A percentile compares a stretch with the other conserved stretches of the same genome.
phyloP scores from a whole-genome alignment of 1,284 basidiomycete species.

The Trichosporon asahii region DNA sequence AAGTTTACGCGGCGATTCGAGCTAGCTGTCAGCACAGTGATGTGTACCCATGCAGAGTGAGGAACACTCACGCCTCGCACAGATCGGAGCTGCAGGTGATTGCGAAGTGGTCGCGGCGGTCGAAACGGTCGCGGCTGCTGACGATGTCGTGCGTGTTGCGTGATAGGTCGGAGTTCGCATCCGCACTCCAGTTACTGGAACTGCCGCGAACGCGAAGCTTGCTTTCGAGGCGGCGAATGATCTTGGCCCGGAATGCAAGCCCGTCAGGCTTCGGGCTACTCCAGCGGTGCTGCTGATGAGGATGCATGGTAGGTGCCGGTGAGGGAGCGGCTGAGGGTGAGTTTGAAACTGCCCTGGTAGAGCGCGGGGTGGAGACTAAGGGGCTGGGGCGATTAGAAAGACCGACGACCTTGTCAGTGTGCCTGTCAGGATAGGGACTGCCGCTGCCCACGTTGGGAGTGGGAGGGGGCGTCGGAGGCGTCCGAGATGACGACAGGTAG shows the following conservation, averaged over 20 bases:
- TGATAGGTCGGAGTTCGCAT: not conserved
- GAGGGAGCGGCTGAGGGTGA: no score
- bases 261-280: not conserved
- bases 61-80: not conserved
- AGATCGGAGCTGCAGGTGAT: not conserved
- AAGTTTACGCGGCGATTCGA: not conserved
- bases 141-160: no score
- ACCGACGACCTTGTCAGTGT: no score
- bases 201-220: not conserved
- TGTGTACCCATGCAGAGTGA: not conserved
- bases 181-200: not conserved
- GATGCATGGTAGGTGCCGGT: no score
- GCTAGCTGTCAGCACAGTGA: not conserved
- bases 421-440: no score
- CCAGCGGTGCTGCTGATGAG: no score
- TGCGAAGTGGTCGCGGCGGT: not conserved
- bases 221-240: not conserved
- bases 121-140: not conserved
- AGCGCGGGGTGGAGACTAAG: no score
- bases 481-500: not conserved
- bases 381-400: no score
- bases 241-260: not conserved
- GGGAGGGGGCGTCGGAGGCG: no score
- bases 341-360: not conserved
- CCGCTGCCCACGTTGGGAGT: no score